phyloP scores from a whole-genome alignment of 108 stramenopile genomes.

The Skeletonema tropicum region DNA sequence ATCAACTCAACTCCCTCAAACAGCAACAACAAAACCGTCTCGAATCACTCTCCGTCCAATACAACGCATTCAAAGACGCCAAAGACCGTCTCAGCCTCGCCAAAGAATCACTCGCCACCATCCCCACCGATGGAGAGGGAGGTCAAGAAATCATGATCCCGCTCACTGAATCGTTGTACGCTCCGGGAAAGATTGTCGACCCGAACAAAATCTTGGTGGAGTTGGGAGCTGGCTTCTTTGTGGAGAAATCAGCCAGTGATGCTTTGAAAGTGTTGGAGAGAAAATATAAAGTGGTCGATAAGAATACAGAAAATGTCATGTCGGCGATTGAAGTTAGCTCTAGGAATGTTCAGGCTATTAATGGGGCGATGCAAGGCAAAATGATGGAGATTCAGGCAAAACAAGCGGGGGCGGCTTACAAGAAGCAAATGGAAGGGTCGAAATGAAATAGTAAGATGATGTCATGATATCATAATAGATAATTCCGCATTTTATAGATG shows the following conservation, averaged over 20 bases:
- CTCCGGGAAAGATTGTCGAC: constrained; percentile 82
- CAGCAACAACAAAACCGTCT: constrained; percentile 78
- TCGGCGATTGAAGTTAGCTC: constrained; percentile 62
- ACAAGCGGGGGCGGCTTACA: constrained; percentile 59
- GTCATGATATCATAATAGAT: background rate
- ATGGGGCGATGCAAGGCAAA: constrained; percentile 88
- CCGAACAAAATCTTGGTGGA: constrained; percentile 80
- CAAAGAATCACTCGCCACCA: constrained; percentile 50
- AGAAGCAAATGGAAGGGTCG: constrained; percentile 1
- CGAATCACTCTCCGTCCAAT: constrained; percentile 70
- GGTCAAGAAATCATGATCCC: constrained; percentile 81
- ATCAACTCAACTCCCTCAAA: constrained; percentile 79
- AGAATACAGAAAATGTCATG: constrained; percentile 82
- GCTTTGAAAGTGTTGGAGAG: constrained; percentile 74
- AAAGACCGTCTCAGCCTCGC: constrained; percentile 73
- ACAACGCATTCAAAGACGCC: constrained; percentile 76
- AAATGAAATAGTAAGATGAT: background rate
- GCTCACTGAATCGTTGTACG: constrained; percentile 85
- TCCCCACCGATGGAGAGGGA: constrained; percentile 32
- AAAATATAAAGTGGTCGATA: constrained; percentile 76
- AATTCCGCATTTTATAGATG: background rate
- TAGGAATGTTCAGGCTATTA: constrained; percentile 73
- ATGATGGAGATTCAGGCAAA: constrained; percentile 85
- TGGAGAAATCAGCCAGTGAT: constrained; percentile 70
- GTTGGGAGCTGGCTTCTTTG: constrained; percentile 88